These are phyloP conservation scores for Pavlovales sp. DNA, from an alignment of 208 protist species.

Conservation along the genomic window DNA sequence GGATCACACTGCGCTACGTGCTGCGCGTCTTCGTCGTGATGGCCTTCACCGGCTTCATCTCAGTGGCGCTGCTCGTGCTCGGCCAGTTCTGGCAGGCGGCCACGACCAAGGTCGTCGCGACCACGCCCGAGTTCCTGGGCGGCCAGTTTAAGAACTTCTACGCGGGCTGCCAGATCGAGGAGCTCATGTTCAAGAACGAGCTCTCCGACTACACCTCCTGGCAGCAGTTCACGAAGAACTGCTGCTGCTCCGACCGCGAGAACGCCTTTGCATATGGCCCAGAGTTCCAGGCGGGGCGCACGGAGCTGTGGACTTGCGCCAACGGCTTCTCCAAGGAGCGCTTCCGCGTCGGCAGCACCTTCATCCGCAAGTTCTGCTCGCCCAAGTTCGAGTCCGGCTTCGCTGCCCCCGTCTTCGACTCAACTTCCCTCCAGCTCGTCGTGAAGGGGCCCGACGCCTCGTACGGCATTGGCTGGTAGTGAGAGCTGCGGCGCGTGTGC, in stretches of 20 bases:
- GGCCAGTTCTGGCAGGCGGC: background rate
- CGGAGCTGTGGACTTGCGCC: constrained; percentile 22
- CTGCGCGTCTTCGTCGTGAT: background rate
- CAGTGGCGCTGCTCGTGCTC: background rate
- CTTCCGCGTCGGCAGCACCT: background rate
- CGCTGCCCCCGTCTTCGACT: background rate
- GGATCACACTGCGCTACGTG: background rate
- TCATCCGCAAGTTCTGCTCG: background rate
- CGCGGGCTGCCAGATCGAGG: background rate
- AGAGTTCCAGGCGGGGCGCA: background rate
- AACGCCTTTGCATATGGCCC: background rate
- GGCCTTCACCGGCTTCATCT: background rate
- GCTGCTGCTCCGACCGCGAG: constrained; percentile 13
- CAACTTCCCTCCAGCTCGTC: background rate
- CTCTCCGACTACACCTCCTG: background rate
- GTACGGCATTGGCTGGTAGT: too few species aligned
- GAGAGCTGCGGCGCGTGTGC: too few species aligned
- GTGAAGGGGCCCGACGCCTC: too few species aligned
- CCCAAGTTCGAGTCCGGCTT: background rate
- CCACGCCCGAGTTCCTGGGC: background rate
- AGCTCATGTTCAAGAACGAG: background rate
- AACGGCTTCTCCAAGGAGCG: background rate
- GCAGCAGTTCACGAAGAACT: background rate
- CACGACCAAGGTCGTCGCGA: background rate
- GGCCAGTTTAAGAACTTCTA: background rate